These are phyloP conservation scores for Antrodiella citrinella DNA, from an alignment of 768 basidiomycete genomes.

Conservation along the genomic window DNA sequence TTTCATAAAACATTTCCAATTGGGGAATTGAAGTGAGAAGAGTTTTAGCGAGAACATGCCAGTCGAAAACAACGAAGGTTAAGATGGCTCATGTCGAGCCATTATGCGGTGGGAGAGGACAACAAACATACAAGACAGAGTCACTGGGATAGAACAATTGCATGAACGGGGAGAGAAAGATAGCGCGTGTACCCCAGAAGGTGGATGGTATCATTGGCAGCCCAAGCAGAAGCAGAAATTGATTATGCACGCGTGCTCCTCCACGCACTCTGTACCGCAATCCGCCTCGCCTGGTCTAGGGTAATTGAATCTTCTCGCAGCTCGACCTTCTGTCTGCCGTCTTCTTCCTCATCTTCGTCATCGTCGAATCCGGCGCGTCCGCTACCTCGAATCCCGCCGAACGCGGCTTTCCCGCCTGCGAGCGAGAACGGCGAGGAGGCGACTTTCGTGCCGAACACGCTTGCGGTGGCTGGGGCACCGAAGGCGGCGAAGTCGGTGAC, in stretches of 20 bases:
- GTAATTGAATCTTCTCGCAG: conserved; percentile 81
- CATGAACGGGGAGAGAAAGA: neutral
- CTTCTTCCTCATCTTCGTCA: conserved; percentile 52
- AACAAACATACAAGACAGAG: neutral
- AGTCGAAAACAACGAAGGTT: neutral
- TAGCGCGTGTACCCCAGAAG: too few relatives aligned
- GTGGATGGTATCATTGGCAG: neutral
- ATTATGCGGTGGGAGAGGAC: neutral
- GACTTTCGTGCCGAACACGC: conserved; percentile 81
- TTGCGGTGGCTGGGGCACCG: conserved; percentile 62
- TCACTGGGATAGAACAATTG: too few relatives aligned
- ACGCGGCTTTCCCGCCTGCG: conserved; percentile 75
- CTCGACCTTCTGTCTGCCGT: conserved; percentile 63
- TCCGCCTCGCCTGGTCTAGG: conserved; percentile 86
- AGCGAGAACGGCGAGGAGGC: conserved; percentile 73
- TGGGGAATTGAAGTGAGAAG: neutral
- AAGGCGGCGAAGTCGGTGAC: conserved; percentile 86
- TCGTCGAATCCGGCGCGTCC: conserved; percentile 25
- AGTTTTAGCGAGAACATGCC: too few relatives aligned
- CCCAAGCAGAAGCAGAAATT: neutral
- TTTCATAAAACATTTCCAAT: neutral
- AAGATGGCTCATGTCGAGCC: neutral
- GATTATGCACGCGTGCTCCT: conserved; percentile 51
- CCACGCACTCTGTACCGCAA: conserved; percentile 89
- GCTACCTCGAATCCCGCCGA: conserved; percentile 61